Evolutionary conservation across 768 basidiomycete genomes (phyloP).

Genomic region (Boletus rubroflammeus): DNA sequence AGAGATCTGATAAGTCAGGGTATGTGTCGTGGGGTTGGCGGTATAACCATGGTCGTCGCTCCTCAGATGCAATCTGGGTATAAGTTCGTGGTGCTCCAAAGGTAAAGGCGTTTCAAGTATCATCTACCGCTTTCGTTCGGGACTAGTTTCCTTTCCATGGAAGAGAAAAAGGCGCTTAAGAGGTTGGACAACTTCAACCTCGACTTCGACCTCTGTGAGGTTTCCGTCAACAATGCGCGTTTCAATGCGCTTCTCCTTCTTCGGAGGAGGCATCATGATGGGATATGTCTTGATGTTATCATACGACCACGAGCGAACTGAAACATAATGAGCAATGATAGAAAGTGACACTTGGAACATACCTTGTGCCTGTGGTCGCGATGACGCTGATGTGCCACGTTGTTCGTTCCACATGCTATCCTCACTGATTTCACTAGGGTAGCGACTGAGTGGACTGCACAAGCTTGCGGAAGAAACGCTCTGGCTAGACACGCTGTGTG

Average conservation of each 20-base stretch:
- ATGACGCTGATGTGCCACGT: constrained; percentile 20
- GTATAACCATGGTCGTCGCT: constrained; percentile 31
- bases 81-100: constrained; percentile 19
- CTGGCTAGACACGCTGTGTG: constrained; percentile 35
- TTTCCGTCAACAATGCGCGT: constrained; percentile 47
- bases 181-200: constrained; percentile 52
- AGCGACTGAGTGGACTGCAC: constrained; percentile 39
- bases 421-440: constrained; percentile 39
- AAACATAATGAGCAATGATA: constrained; percentile 7
- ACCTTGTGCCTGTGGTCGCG: constrained; percentile 54
- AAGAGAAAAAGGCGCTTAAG: constrained; percentile 71
- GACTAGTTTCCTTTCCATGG: constrained; percentile 40
- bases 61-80: constrained; percentile 30
- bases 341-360: constrained; percentile 19
- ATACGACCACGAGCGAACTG: constrained; percentile 75
- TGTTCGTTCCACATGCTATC: constrained; percentile 31
- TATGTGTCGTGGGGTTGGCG: constrained; percentile 32
- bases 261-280: constrained; percentile 45
- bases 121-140: constrained; percentile 28
- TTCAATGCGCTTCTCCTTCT: constrained; percentile 51
- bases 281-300: constrained; percentile 70
- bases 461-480: constrained; percentile 25
- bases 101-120: constrained; percentile 6
- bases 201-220: constrained; percentile 48
- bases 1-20: constrained; percentile 33